Conservation (phyloP, 192 early-diverging fungal genomes). For the Entrophospora sp. region DNA sequence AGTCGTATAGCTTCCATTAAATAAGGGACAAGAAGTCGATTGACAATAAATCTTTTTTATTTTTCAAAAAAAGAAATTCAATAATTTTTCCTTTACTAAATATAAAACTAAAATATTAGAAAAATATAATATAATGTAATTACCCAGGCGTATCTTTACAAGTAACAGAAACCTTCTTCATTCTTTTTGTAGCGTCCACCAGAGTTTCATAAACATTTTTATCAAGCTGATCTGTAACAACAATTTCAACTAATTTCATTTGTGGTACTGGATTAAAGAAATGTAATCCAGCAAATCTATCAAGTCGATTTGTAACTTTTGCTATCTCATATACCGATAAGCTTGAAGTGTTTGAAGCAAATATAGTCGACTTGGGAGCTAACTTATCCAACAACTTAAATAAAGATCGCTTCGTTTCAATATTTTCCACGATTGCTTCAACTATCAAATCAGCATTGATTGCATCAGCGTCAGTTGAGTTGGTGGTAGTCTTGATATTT, state of each 20-base stretch:
- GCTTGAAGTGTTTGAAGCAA: slow-evolving; percentile 90
- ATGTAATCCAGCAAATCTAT: slow-evolving; percentile 79
- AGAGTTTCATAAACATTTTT: slow-evolving; percentile 57
- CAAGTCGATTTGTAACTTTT: slow-evolving; percentile 42
- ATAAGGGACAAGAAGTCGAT: slow-evolving; percentile 92
- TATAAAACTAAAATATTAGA: neutral
- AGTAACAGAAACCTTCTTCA: slow-evolving; percentile 81
- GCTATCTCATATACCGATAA: slow-evolving; percentile 81
- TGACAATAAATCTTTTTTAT: slow-evolving; percentile 72
- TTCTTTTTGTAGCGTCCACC: slow-evolving; percentile 55
- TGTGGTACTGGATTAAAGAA: slow-evolving; percentile 99
- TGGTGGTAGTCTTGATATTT: slow-evolving; percentile 59
- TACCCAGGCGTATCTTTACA: slow-evolving; percentile 97
- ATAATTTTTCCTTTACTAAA: neutral
- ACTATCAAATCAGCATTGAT: slow-evolving; percentile 70
- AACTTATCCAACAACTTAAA: slow-evolving; percentile 65
- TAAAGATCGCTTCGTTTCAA: slow-evolving; percentile 75
- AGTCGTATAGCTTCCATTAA: slow-evolving; percentile 93
- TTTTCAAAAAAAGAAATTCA: too few species aligned
- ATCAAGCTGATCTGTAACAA: slow-evolving; percentile 57
- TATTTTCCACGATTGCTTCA: slow-evolving; percentile 95
- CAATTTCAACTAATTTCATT: slow-evolving; percentile 97
- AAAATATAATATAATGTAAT: slow-evolving; percentile 2
- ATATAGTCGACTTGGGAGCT: slow-evolving; percentile 65
- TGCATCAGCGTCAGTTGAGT: slow-evolving; percentile 53